Percentiles rank a stretch among this genome's conserved stretches.
Evolutionary conservation across 805 yeast genomes (phyloP).

Genomic region (Suhomyces sp.): DNA sequence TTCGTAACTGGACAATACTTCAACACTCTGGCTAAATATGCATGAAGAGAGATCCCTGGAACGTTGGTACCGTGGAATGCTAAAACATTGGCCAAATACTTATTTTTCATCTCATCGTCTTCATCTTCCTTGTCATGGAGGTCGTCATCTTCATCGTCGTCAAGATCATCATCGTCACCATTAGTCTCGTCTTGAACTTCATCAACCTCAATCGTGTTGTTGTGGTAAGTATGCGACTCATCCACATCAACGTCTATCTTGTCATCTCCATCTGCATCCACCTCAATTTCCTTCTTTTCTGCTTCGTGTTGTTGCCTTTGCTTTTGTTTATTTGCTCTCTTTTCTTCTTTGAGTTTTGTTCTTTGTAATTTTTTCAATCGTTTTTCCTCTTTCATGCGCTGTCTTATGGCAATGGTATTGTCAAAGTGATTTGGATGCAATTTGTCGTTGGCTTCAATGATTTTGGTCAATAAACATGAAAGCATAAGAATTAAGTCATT

Average conservation of each 20-base stretch:
- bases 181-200: constrained; percentile 16
- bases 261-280: constrained; percentile 12
- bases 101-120: constrained; percentile 46
- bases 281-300: too few relatives aligned
- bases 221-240: constrained; percentile 14
- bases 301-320: constrained; percentile 8
- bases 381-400: constrained; percentile 36
- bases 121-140: constrained; percentile 27
- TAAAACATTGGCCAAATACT: constrained; percentile 65
- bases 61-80: constrained; percentile 96
- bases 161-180: constrained; percentile 20
- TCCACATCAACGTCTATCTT: constrained; percentile 10
- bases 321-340: constrained; percentile 2
- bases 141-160: constrained; percentile 22
- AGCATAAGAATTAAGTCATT: constrained; percentile 81
- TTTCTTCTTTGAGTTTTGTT: constrained; percentile 7
- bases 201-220: constrained; percentile 23
- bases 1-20: constrained; percentile 98
- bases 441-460: constrained; percentile 86
- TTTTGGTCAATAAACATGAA: constrained; percentile 78
- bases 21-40: constrained; percentile 84
- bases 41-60: constrained; percentile 91
- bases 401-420: constrained; percentile 42
- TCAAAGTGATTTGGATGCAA: constrained; percentile 69
- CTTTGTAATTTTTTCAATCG: constrained; percentile 26